These are phyloP conservation scores for Chondrostereum purpureum DNA, from an alignment of 1,284 basidiomycete genomes.

Conservation along the genomic window DNA sequence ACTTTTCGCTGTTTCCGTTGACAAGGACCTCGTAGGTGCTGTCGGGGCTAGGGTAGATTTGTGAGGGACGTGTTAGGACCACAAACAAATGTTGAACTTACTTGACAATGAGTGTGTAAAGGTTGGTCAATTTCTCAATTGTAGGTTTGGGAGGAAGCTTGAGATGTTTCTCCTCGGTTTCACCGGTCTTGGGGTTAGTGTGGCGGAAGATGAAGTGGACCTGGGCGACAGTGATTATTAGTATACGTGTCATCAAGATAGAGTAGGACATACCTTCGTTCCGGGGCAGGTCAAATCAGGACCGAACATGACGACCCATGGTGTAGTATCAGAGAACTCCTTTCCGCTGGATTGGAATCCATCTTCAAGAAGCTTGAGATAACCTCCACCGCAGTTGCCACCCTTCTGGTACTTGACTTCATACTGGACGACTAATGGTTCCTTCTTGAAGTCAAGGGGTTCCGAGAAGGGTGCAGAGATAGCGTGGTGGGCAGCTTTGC, in stretches of 20 bases:
- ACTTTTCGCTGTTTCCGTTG: constrained; percentile 80
- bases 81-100: constrained; percentile 31
- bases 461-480: constrained; percentile 88
- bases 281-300: constrained; percentile 84
- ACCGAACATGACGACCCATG: constrained; percentile 96
- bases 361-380: constrained; percentile 93
- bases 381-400: constrained; percentile 98
- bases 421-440: constrained; percentile 96
- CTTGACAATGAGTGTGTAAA: constrained; percentile 92
- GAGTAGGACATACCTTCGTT: constrained; percentile 53
- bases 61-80: background rate
- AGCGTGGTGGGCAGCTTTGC: constrained; percentile 92
- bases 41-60: constrained; percentile 61
- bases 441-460: constrained; percentile 76
- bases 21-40: constrained; percentile 92
- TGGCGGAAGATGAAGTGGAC: constrained; percentile 98
- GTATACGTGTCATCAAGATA: constrained; percentile 3
- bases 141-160: constrained; percentile 75
- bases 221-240: constrained; percentile 28
- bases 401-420: constrained; percentile 99
- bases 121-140: constrained; percentile 84
- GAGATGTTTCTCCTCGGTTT: constrained; percentile 97
- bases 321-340: constrained; percentile 96
- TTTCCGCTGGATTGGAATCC: constrained; percentile 88
- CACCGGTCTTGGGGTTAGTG: constrained; percentile 86